Conservation (phyloP, 73 alveolate genomes). For the Symbiodinium pilosum region DNA sequence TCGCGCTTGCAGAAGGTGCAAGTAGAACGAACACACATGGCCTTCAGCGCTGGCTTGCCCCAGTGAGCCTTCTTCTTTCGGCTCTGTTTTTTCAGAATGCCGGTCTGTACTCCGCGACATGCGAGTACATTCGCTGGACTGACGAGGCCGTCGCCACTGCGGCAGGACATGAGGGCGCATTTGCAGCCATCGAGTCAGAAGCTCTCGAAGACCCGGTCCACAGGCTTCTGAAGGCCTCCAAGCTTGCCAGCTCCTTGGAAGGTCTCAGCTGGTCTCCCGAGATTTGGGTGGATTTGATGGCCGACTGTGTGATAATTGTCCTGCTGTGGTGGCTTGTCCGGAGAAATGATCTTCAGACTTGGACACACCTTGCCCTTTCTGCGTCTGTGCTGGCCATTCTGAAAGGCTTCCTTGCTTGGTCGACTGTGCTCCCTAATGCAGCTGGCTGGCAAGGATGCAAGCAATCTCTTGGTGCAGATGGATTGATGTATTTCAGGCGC, state of each 20-base stretch:
- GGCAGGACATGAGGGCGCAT: neutral
- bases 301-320: constrained; percentile 42
- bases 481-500: constrained; percentile 72
- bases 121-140: constrained; percentile 44
- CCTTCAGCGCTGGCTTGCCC: constrained; percentile 66
- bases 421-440: constrained; percentile 80
- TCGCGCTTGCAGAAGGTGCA: constrained; percentile 16
- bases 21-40: neutral
- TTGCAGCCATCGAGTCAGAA: neutral
- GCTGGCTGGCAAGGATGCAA: constrained; percentile 79
- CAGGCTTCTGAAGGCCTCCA: constrained; percentile 53
- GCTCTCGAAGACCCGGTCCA: constrained; percentile 40
- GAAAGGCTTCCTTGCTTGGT: constrained; percentile 80
- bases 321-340: constrained; percentile 64
- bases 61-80: constrained; percentile 25
- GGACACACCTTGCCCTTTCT: constrained; percentile 64
- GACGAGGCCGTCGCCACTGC: constrained; percentile 30
- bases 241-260: constrained; percentile 50
- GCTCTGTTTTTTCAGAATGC: constrained; percentile 70
- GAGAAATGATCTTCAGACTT: constrained; percentile 27
- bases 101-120: constrained; percentile 75
- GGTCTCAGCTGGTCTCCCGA: constrained; percentile 82
- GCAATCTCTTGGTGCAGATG: constrained; percentile 60
- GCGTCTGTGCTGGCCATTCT: constrained; percentile 37
- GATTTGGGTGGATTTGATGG: constrained; percentile 82